These are phyloP conservation scores for Pichia sp. DNA, from an alignment of 1,139 yeast genomes.

Conservation along the genomic window DNA sequence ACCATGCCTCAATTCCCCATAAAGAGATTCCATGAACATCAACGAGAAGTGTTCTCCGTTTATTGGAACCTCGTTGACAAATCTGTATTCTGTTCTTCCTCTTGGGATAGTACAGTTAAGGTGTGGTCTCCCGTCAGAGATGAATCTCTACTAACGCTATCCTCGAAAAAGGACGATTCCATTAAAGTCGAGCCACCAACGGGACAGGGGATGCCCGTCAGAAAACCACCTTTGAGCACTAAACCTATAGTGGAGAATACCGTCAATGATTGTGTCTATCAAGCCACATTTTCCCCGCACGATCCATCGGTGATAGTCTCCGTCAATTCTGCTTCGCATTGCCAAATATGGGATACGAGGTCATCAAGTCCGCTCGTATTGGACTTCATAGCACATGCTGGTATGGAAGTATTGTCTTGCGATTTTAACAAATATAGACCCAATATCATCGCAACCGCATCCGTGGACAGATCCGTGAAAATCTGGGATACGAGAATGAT, in stretches of 20 bases:
- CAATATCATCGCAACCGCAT: conserved; percentile 74
- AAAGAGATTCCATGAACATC: conserved; percentile 71
- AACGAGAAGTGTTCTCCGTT: conserved; percentile 78
- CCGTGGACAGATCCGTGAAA: conserved; percentile 78
- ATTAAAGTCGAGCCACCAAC: conserved; percentile 18
- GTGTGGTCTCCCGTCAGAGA: conserved; percentile 60
- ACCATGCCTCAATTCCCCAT: conserved; percentile 66
- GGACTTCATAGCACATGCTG: conserved; percentile 66
- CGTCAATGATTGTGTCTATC: conserved; percentile 55
- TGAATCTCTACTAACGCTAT: conserved; percentile 53
- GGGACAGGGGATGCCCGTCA: conserved; percentile 7
- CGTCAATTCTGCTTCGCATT: conserved; percentile 72
- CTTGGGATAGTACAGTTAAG: conserved; percentile 91
- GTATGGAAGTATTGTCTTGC: conserved; percentile 70
- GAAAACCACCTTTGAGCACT: conserved; percentile 19
- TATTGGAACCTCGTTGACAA: conserved; percentile 85
- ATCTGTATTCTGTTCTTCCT: conserved; percentile 60
- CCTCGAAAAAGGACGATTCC: conserved; percentile 32
- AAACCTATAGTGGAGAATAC: conserved; percentile 28
- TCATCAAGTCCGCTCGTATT: conserved; percentile 53
- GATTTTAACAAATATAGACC: conserved; percentile 91
- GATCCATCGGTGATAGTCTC: conserved; percentile 64
- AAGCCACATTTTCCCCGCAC: conserved; percentile 82
- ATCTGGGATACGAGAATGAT: conserved; percentile 87
- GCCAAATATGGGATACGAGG: conserved; percentile 83